Conservation (phyloP, 75 land plant species). For the Chamaecyparis obtusa region DNA sequence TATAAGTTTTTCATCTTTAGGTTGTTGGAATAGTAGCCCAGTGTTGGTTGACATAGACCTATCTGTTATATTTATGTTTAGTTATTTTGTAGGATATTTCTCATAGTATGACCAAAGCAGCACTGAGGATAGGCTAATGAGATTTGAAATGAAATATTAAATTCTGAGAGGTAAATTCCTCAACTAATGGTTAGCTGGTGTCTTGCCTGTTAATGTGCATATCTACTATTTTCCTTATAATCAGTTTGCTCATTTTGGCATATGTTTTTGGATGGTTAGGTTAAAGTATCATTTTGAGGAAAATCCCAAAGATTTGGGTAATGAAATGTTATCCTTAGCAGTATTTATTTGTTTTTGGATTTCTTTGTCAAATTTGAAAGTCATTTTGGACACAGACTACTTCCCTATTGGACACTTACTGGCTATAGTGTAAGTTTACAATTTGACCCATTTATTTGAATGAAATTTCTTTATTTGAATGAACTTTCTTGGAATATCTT, state of each 20-base stretch:
- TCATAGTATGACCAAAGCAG: slow-evolving; percentile 78
- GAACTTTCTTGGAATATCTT: background rate
- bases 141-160: slow-evolving; percentile 88
- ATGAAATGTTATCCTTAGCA: background rate
- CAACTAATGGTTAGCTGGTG: background rate
- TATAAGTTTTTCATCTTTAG: background rate
- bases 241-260: background rate
- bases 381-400: background rate
- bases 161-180: slow-evolving; percentile 75
- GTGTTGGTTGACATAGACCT: background rate
- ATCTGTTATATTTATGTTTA: background rate
- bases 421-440: background rate
- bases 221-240: slow-evolving; percentile 3
- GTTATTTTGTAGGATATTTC: slow-evolving; percentile 65
- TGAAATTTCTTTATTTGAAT: too few relatives aligned
- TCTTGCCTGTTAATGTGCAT: background rate
- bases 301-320: slow-evolving; percentile 85
- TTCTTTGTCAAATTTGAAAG: background rate
- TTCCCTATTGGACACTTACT: background rate
- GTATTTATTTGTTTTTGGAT: background rate
- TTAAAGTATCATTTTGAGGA: slow-evolving; percentile 92
- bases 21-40: background rate
- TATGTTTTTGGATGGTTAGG: slow-evolving; percentile 24
- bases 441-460: background rate
- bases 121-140: slow-evolving; percentile 78